Base-by-base conservation (phyloP, 73 alveolate species). In the Paramecium primaurelia region DNA sequence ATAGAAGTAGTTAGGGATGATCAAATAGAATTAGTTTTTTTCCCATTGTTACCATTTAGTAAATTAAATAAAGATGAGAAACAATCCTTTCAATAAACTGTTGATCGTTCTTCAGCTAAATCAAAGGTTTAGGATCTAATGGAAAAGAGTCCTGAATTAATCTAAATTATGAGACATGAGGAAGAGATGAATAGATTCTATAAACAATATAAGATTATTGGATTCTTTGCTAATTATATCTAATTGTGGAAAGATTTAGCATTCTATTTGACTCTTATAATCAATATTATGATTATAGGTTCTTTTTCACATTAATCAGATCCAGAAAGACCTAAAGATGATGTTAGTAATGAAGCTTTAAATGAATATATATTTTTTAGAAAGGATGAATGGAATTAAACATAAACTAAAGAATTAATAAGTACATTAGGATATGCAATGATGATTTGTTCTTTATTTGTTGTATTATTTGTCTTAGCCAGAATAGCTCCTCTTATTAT, bases 101-200 rank as follows among this genome's bases (percentile, higher is more conserved):
- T 85, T 12, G 95, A 92, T 86, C 64, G 95, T 12, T 58, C 91
- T 8, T 92, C 95, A 18, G 94, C 80, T 5, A 86, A 92, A 59
- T 42, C 95, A 12, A 92, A 92, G 37, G 88, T 92, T 11, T 32
- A 84, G 60, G 98, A 96, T 51, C 93, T 98, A 12, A 84, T 97
- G 59, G 94, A 93, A 68, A 96, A 93, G 59, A 93, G 96, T 42
- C 97, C 97, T 5, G 98, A 98, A 75, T 93, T 98, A n/a, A 96
- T 96, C 68, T 98, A 98, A 84, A 98, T 96, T 89, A 97, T 97
- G 98, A 96, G 95, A 86, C 99, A 97, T 75, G 98, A 97, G 69
- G 97, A 96, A 80, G 89, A 93, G 51, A 93, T 96, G 44, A 85
- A 92, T 58, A 94, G 94, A 89, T 92, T 93, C 88, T 96, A 11